phyloP scores from a whole-genome alignment of 768 basidiomycete species.

The Pleurotus eryngii region DNA sequence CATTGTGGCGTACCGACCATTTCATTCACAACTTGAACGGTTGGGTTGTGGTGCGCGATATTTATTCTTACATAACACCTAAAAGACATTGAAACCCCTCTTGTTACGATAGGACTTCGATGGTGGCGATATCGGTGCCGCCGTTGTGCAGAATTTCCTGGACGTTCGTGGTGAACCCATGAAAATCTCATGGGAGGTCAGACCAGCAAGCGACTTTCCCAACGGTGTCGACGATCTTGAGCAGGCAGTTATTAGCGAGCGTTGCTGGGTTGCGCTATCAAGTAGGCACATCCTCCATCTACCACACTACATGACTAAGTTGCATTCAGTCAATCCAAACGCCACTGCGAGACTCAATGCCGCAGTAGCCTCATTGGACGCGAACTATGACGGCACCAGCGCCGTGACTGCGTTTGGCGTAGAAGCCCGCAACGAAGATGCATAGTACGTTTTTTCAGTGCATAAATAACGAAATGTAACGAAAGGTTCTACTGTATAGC shows the following conservation, averaged over 20 bases:
- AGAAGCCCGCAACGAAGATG: conserved; percentile 56
- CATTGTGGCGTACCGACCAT: conserved; percentile 38
- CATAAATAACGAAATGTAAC: no score
- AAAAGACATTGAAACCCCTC: neutral
- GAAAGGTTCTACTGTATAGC: conserved; percentile 16
- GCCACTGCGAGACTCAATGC: conserved; percentile 33
- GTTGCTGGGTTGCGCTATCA: conserved; percentile 51
- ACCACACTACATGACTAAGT: neutral
- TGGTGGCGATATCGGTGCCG: conserved; percentile 46
- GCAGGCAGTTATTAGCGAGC: conserved; percentile 44
- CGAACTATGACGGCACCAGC: conserved; percentile 42
- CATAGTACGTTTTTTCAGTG: conserved; percentile 40
- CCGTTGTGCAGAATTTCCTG: conserved; percentile 37
- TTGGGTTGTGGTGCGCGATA: conserved; percentile 51
- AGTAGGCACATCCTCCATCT: conserved; percentile 32
- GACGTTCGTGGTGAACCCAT: conserved; percentile 13
- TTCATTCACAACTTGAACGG: conserved; percentile 42
- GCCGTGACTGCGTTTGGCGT: conserved; percentile 47
- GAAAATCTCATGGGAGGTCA: conserved; percentile 41
- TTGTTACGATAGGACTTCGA: conserved; percentile 51
- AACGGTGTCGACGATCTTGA: conserved; percentile 40
- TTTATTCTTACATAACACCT: neutral
- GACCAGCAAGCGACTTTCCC: conserved; percentile 40
- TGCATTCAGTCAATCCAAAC: conserved; percentile 35
- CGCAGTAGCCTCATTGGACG: conserved; percentile 36